Evolutionary conservation across 768 basidiomycete species (phyloP), one percentile per base, ranked within the genome.

Genomic region (Psilocybe subaeruginosa): DNA sequence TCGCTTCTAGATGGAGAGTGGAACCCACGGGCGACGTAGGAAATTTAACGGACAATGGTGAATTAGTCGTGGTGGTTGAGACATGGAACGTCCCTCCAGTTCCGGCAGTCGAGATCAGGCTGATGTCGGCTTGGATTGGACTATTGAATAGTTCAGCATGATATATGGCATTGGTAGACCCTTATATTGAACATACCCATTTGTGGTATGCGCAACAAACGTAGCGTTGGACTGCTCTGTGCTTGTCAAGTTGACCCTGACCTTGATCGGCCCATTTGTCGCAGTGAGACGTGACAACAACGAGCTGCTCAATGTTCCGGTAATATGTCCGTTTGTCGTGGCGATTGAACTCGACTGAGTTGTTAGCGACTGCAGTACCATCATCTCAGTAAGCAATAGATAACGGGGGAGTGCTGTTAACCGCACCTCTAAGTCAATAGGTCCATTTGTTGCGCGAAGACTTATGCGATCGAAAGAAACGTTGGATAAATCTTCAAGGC

Each of bases 191-290:
- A 66, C 77, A 37, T 66, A 83, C 84, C 75, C 77, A 58, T 86
- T 84, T 29, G 59, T 72, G 1, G 82, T 80, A 19, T 58, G 64
- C 50, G 83, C 66, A 8, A 48, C 43, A 12, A 59, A 84, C 62
- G 64, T 61, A 19, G 77, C 57, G 19, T 68, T 62, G 14, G 56
- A 31, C 52, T 51, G 19, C 30, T 70, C 61, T 8, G 63, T 63
- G 54, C 76, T 77, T 12, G 68, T 41, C 46, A 86, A 56, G 30
- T 69, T 72, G 31, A 84, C 79, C 33, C 71, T 67, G 0, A 75
- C 74, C 3, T 68, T 52, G 62, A 88, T 80, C 3, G 50, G 67
- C 0, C 71, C 78, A 59, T 85, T 85, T n/a, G 68, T 69, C 2
- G 81, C 80, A 17, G 48, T 62, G 16, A 86, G 67, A 14, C 61